Conservation (phyloP, 1,284 basidiomycete genomes). For the Irpex sp. region DNA sequence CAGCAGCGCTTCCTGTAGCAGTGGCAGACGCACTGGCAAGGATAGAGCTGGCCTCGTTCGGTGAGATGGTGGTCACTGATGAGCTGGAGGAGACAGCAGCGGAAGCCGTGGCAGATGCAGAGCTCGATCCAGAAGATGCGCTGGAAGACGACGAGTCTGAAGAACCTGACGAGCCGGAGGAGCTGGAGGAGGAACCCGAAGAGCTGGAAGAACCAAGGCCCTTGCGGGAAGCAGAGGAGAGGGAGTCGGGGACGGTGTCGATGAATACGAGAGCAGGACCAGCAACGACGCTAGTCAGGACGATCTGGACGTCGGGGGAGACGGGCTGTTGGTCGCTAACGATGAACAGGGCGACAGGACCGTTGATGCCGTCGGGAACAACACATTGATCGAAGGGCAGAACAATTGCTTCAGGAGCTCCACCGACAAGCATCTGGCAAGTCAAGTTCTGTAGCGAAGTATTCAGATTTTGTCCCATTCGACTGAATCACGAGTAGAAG, state of each 20-base stretch:
- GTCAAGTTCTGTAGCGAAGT: constrained; percentile 42
- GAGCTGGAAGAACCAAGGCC: constrained; percentile 12
- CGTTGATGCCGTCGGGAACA: constrained; percentile 62
- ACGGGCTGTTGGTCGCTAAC: constrained; percentile 63
- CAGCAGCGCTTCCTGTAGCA: constrained; percentile 4
- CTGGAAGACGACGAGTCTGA: constrained; percentile 3
- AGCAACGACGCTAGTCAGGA: constrained; percentile 58
- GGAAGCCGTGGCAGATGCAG: constrained; percentile 8
- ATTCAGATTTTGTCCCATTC: neutral
- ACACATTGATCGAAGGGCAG: constrained; percentile 58
- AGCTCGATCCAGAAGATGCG: constrained; percentile 1
- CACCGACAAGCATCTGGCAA: constrained; percentile 78
- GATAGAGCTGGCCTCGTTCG: constrained; percentile 43
- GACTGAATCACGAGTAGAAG: neutral
- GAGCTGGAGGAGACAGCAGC: constrained; percentile 18
- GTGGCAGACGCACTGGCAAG: constrained; percentile 31
- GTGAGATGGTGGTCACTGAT: constrained; percentile 37
- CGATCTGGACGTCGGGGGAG: constrained; percentile 59
- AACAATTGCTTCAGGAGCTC: constrained; percentile 49
- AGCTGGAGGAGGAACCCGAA: constrained; percentile 2
- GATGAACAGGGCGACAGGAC: constrained; percentile 71
- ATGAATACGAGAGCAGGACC: constrained; percentile 72
- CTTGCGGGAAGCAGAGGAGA: constrained; percentile 44
- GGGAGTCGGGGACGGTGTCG: constrained; percentile 49
- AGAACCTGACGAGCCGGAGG: neutral